Evolutionary conservation across 1,139 yeast genomes (phyloP), one percentile per base, ranked within the genome.

Genomic region (Debaryomyces singareniensis): DNA sequence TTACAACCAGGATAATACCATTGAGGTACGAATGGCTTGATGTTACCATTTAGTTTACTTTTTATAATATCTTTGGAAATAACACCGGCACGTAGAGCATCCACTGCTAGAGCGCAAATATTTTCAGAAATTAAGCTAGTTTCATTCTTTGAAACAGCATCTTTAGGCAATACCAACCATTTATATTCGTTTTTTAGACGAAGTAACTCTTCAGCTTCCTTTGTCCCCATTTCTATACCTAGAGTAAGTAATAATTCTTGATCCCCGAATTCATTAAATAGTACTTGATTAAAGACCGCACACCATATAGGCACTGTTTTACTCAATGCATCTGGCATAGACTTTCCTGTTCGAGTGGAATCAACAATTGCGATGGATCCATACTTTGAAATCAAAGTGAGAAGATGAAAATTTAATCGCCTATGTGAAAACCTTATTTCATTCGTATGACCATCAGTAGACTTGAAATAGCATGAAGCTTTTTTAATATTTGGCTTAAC

Each of bases 221-320:
- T 40, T 5, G 31, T 28, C 3, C 28, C 29, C 5, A 32, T 20
- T n/a, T 29, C 44, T 53, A 53, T 27, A 54, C 24, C 27, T 31
- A 42, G 33, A 6, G 25, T 40, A 7, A 26, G 16, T 5, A 34
- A 11, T 10, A 43, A 33, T 4, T 31, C 39, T 4, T 26, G 27
- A 15, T 26, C 37, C 10, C 22, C 22, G 10, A 44, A 50, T 12
- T 44, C 61, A 3, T 51, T 72, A 35, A 65, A 66, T 44, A 75
- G 53, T 1, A 78, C 57, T 20, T 56, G 54, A 46, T 82, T 83
- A 16, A 86, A 37, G 5, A 85, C 91, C 0, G 91, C 83, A 54
- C 95, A 83, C 96, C 96, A 87, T 2, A 84, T 81, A 0, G 96
- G 96, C 2, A 86, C 64, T 0, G 96, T 86, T 44, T 86, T 87